Conservation (phyloP, 805 yeast species). For the Pichia pseudocactophila region DNA sequence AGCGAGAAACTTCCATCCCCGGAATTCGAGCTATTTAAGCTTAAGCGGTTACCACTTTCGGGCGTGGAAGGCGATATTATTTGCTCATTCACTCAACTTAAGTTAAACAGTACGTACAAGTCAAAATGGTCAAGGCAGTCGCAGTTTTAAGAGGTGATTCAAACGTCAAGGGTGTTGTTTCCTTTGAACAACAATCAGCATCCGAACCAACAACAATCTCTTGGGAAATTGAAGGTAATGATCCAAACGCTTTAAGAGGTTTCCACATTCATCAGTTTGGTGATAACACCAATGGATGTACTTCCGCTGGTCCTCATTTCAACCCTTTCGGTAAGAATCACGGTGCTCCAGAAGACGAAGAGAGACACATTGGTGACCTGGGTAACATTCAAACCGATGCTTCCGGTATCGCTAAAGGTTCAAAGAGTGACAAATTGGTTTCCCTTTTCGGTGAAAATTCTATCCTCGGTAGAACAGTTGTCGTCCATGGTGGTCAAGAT, state of each 20-base stretch:
- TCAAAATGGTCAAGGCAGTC: slow-evolving; percentile 36
- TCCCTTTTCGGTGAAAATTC: slow-evolving; percentile 82
- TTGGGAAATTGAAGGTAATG: slow-evolving; percentile 87
- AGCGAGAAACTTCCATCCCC: no score
- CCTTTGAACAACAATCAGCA: slow-evolving; percentile 78
- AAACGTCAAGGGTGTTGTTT: slow-evolving; percentile 77
- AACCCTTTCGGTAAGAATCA: slow-evolving; percentile 84
- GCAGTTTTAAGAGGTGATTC: slow-evolving; percentile 97
- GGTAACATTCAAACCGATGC: slow-evolving; percentile 91
- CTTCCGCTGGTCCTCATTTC: slow-evolving; percentile 97
- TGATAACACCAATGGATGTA: slow-evolving; percentile 98
- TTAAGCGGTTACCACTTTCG: no score
- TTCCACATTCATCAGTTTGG: slow-evolving; percentile 98
- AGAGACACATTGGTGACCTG: slow-evolving; percentile 89
- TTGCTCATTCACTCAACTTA: no score
- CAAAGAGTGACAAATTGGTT: slow-evolving; percentile 66
- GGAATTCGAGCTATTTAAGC: no score
- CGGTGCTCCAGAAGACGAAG: slow-evolving; percentile 82
- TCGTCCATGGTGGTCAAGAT: slow-evolving; percentile 86
- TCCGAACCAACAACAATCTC: slow-evolving; percentile 74
- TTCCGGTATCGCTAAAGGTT: slow-evolving; percentile 84
- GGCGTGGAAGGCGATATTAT: no score
- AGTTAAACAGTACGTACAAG: no score
- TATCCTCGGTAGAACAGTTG: slow-evolving; percentile 90
- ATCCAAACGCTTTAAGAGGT: slow-evolving; percentile 82